Conservation (phyloP, 805 yeast genomes). For the Scheffersomyces spartinae region DNA sequence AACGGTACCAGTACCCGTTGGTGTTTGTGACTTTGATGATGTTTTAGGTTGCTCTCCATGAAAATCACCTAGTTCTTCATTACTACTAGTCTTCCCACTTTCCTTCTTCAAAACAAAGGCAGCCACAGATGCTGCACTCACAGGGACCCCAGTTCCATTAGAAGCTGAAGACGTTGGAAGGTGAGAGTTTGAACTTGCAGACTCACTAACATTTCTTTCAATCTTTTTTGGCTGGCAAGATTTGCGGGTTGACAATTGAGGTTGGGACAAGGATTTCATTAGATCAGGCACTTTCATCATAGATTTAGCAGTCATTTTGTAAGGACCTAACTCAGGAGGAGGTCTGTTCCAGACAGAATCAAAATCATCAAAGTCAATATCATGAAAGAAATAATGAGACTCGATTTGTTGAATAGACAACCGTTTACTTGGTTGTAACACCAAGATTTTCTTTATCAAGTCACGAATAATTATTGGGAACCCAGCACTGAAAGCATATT, state of each 20-base stretch:
- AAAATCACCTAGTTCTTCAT: background rate
- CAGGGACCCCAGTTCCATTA: constrained; percentile 1
- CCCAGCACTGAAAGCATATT: constrained; percentile 56
- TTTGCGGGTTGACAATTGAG: constrained; percentile 2
- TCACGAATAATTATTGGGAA: constrained; percentile 52
- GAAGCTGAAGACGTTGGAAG: constrained; percentile 2
- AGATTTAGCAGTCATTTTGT: constrained; percentile 62
- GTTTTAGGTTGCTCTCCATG: constrained; percentile 1
- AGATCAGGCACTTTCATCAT: constrained; percentile 65
- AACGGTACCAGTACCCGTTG: constrained; percentile 8
- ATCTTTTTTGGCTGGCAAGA: background rate
- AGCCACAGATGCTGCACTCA: constrained; percentile 7
- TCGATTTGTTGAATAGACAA: constrained; percentile 46
- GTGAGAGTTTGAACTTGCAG: background rate
- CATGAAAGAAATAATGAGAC: constrained; percentile 59
- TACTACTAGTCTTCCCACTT: constrained; percentile 1
- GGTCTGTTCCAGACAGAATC: constrained; percentile 55
- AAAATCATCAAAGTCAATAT: constrained; percentile 55
- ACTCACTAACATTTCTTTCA: background rate
- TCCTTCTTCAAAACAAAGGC: constrained; percentile 6
- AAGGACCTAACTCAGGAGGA: constrained; percentile 62
- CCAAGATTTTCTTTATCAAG: constrained; percentile 54
- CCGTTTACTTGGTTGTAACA: constrained; percentile 61
- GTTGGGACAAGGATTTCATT: constrained; percentile 9
- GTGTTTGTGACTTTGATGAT: constrained; percentile 2